Base-by-base conservation (phyloP, 805 yeast genomes). In the Candida pseudoglaebosa region DNA sequence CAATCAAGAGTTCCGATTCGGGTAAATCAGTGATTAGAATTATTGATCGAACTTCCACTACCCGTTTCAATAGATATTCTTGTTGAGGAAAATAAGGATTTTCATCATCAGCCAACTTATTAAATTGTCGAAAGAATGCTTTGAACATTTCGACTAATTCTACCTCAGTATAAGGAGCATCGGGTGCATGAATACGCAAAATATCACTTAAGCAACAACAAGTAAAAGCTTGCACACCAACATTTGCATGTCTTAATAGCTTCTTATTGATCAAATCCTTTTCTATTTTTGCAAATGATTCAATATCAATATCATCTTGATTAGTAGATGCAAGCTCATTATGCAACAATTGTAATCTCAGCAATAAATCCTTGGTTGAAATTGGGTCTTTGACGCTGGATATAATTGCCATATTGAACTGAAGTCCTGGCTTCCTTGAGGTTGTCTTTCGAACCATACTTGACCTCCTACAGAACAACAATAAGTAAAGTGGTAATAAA, bases 181-280 rank as follows among this genome's bases (percentile, higher is more conserved):
- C 86, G 0, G 96, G 96, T 0, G 95, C 96, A 51, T 73, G 82
- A 12, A 90, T 57, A 41, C 95, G 68, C 30, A 89, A 59, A 7
- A 90, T 67, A 54, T 89, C 95, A 4, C 88, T 71, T 5, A 88
- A 45, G 45, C 93, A 80, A 52, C 95, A 82, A 5, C 93, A 80
- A 1, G 74, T 74, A 41, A 69, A 77, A 0, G 90, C 78, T 46
- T 80, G 83, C 5, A 89, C 78, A 4, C 91, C 93, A 3, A 56
- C 42, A 52, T 86, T 87, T 35, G 76, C 70, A 51, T 81, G 82
- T 24, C 62, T 66, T 2, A 84, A 43, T 10, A 86, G 61, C 48
- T 82, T 85, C 41, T 70, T 73, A 49, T 75, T 76, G 12, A 76
- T 65, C 26, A 88, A 62, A 32, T 77, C 80, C 18, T 57, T 59